A percentile compares a stretch with the other conserved stretches of the same genome.
phyloP scores from a whole-genome alignment of 768 basidiomycete species.

The Mycena latifolia region DNA sequence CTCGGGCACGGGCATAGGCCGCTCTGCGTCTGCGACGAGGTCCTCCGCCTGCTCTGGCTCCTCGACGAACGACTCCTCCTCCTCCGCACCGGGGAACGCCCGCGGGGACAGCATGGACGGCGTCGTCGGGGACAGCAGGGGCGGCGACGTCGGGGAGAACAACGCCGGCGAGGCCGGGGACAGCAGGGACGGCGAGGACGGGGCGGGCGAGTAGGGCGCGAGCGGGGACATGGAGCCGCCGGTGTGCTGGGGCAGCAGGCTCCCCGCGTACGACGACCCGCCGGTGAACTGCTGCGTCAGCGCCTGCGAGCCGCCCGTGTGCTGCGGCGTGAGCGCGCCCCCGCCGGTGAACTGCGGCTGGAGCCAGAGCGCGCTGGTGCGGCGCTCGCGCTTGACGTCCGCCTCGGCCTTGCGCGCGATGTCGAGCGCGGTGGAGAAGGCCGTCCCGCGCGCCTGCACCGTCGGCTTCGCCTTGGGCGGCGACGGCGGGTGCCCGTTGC shows the following conservation, averaged over 20 bases:
- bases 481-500: not conserved
- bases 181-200: too few relatives aligned
- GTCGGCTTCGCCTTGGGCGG: conserved; percentile 17
- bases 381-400: conserved; percentile 38
- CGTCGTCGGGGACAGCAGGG: too few relatives aligned
- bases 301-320: conserved; percentile 15
- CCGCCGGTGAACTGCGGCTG: conserved; percentile 33
- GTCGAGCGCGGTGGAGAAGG: conserved; percentile 56
- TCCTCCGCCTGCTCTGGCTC: too few relatives aligned
- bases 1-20: too few relatives aligned
- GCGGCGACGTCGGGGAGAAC: too few relatives aligned
- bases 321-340: conserved; percentile 21
- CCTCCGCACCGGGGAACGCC: too few relatives aligned
- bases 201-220: too few relatives aligned
- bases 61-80: too few relatives aligned
- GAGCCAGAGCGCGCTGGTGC: conserved; percentile 34
- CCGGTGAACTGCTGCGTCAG: conserved; percentile 1
- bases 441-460: conserved; percentile 44
- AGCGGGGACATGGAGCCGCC: not conserved
- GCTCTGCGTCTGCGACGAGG: too few relatives aligned
- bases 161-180: too few relatives aligned
- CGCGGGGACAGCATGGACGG: too few relatives aligned
- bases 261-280: too few relatives aligned
- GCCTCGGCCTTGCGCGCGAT: conserved; percentile 54
- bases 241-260: conserved; percentile 1